These are phyloP conservation scores for Fusarium acutatum DNA, from an alignment of 2,329 filamentous ascomycete genomes.

Conservation along the genomic window DNA sequence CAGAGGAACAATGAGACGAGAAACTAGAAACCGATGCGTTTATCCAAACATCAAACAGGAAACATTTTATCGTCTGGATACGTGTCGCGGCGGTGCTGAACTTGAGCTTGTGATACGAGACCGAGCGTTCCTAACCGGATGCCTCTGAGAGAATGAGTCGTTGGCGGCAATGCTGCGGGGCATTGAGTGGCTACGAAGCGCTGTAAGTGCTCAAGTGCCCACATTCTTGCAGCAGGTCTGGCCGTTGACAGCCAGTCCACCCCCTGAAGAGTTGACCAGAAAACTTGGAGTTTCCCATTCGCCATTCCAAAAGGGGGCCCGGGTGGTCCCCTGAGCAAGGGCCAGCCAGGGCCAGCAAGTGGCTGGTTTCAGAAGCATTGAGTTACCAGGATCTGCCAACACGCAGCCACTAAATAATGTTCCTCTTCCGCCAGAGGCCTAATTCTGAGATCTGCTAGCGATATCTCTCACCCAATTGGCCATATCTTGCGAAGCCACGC, in stretches of 20 bases:
- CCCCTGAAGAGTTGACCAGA: conserved; percentile 27
- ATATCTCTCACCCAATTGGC: conserved; percentile 37
- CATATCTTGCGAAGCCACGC: conserved; percentile 8
- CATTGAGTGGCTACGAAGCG: conserved; percentile 35
- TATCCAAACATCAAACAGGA: conserved; percentile 31
- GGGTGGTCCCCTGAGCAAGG: conserved; percentile 26
- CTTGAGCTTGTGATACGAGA: conserved; percentile 16
- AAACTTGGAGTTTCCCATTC: conserved; percentile 18
- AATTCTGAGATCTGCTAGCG: conserved; percentile 35
- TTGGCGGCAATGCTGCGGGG: conserved; percentile 33
- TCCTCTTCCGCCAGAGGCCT: conserved; percentile 13
- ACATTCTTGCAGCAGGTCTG: conserved; percentile 19
- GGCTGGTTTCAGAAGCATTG: conserved; percentile 41
- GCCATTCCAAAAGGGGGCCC: conserved; percentile 19
- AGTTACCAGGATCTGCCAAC: conserved; percentile 8
- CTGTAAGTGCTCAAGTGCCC: conserved; percentile 9
- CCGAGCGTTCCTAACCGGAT: conserved; percentile 28
- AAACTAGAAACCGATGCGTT: background rate
- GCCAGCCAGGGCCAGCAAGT: conserved; percentile 27
- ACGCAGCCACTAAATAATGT: conserved; percentile 32
- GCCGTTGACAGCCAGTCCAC: conserved; percentile 22
- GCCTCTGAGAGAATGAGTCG: conserved; percentile 31
- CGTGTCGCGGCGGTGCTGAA: conserved; percentile 12
- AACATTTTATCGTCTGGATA: background rate
- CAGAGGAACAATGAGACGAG: conserved; percentile 25